Evolutionary conservation across 768 basidiomycete genomes (phyloP), one percentile per base, ranked within the genome.

Genomic region (Lentinula aciculospora): DNA sequence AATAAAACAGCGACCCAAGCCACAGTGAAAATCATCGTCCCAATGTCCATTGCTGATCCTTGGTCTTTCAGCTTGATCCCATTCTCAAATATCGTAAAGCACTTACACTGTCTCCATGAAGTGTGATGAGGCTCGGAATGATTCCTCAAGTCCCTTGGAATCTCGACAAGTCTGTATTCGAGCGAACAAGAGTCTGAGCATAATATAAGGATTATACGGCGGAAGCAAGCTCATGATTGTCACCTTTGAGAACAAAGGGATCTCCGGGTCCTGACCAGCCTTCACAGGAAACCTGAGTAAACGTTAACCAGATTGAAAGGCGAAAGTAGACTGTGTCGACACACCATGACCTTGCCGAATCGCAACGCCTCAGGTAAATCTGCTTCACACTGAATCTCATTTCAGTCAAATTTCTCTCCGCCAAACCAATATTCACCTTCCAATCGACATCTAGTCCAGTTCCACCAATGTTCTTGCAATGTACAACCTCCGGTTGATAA

Each of bases 181-280:
- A 98, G 74, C 6, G 86, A 87, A 69, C 94, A 98, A 15, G 93
- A 94, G 17, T 88, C 94, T 93, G 31, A 29, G 34, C 44, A 9
- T 47, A n/a, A 28, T 13, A 12, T 29, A 37, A 49, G 48, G 15
- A 50, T 29, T 25, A 23, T 13, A 28, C 23, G 21, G 5, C 15
- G 19, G 51, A 29, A 23, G 31, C 32, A 7, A 56, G 51, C 25
- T 59, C 19, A 25, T 3, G 39, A 28, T 51, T 61, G 72, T 32
- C 36, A 88, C 94, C 94, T 76, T 92, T 91, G 60, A 96, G 70
- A 13, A 98, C 90, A 68, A 86, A 83, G 1, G 83, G 78, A 72
- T 98, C 95, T 0, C 91, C 93, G 3, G 92, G 82, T 31, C 78
- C 74, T 37, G 80, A 83, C 88, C 89, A 98, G 23, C 95, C 95